Conservation (phyloP, 1,139 yeast species). For the Saccharomyces hybrid region DNA sequence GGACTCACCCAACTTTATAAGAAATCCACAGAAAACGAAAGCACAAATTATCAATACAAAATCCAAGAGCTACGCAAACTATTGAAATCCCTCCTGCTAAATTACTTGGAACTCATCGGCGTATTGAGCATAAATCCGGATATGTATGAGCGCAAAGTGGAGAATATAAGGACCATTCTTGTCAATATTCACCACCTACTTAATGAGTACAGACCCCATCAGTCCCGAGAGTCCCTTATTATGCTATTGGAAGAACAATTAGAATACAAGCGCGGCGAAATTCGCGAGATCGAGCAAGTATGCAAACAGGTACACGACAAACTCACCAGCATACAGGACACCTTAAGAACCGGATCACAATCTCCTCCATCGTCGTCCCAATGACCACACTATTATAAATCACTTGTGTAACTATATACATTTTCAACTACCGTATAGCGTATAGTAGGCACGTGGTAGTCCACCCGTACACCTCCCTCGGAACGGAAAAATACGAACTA, state of each 20-base stretch:
- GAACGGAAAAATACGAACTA: background rate
- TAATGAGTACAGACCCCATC: constrained; percentile 85
- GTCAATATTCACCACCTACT: constrained; percentile 78
- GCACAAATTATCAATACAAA: constrained; percentile 42
- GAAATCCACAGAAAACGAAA: constrained; percentile 14
- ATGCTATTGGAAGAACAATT: constrained; percentile 61
- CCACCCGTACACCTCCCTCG: background rate
- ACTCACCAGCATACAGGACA: constrained; percentile 30
- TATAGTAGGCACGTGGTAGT: background rate
- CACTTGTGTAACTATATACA: background rate
- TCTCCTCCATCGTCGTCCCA: background rate
- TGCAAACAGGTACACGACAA: constrained; percentile 40
- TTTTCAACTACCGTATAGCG: background rate
- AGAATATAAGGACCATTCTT: constrained; percentile 62
- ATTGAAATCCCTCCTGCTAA: constrained; percentile 58
- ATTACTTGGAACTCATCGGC: constrained; percentile 68
- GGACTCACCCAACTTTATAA: constrained; percentile 63
- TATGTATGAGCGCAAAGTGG: constrained; percentile 56
- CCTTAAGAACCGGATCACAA: background rate
- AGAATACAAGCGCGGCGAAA: constrained; percentile 46
- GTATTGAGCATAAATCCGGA: constrained; percentile 65
- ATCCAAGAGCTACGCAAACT: constrained; percentile 63
- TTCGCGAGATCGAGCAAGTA: constrained; percentile 42
- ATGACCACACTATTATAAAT: background rate
- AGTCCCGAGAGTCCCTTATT: constrained; percentile 73